Evolutionary conservation across 192 early-diverging fungal genomes (phyloP).

Genomic region (Coemansia sp.): DNA sequence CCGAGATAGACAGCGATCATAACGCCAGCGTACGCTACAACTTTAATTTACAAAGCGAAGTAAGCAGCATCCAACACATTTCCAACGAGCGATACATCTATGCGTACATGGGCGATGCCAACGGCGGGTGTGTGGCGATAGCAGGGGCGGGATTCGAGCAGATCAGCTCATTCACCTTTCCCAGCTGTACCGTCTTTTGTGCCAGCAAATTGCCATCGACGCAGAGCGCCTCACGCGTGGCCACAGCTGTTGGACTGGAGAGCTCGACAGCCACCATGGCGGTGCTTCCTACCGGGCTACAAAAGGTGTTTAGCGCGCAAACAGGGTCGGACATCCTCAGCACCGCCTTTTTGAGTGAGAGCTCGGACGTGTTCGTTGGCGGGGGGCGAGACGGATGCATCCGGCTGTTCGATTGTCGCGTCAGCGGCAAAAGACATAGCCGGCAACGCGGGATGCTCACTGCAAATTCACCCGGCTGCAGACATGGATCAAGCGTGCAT

Average conservation of each 20-base stretch:
- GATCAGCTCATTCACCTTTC: background rate
- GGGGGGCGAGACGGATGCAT: slow-evolving; percentile 47
- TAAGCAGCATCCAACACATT: slow-evolving; percentile 18
- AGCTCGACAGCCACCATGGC: background rate
- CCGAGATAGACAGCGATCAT: slow-evolving; percentile 1
- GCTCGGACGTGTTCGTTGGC: slow-evolving; percentile 17
- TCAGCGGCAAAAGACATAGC: slow-evolving; percentile 12
- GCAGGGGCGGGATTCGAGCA: background rate
- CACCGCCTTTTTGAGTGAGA: slow-evolving; percentile 22
- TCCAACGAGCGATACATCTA: slow-evolving; percentile 5
- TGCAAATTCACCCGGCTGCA: background rate
- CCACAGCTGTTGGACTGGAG: slow-evolving; percentile 8
- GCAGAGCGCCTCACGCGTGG: background rate
- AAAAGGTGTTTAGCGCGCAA: slow-evolving; percentile 8
- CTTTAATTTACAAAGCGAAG: slow-evolving; percentile 12
- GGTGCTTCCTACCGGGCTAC: background rate
- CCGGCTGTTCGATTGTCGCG: slow-evolving; percentile 37
- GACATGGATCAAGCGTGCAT: slow-evolving; percentile 27
- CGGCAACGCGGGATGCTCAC: slow-evolving; percentile 24
- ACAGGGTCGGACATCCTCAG: slow-evolving; percentile 40
- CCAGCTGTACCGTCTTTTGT: slow-evolving; percentile 9
- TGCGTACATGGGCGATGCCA: slow-evolving; percentile 23
- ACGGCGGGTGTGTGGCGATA: slow-evolving; percentile 16
- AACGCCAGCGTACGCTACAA: background rate
- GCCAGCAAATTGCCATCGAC: slow-evolving; percentile 8